Evolutionary conservation across 139 green algal genomes (phyloP), one percentile per base, ranked within the genome.

Genomic region (Chlorella sp.): DNA sequence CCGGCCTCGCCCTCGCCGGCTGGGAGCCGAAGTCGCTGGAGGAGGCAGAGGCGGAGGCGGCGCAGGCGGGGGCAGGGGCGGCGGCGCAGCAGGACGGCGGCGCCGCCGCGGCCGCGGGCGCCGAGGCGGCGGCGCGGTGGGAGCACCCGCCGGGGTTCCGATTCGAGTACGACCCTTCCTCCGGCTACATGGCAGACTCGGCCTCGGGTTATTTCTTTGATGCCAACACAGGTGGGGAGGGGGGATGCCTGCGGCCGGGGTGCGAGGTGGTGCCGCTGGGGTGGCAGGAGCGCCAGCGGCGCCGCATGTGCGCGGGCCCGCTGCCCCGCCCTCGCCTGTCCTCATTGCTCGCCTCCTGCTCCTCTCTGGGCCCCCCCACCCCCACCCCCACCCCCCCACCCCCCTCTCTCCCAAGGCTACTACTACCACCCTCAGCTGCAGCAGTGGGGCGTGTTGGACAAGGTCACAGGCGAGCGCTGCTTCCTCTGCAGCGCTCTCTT

Each of bases 191-290:
- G 40, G 80, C 81, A 62, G 80, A 91, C 41, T 27, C 74, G 7
- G 69, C 43, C 2, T 84, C 84, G 15, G 88, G 88, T 7, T 86
- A 84, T 58, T 87, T 83, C 58, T 94, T 91, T 55, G 88, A 94
- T 71, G 76, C 85, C 17, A 89, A 90, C 61, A 63, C 56, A 63
- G 56, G n/a, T n/a, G n/a, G n/a, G n/a, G n/a, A n/a, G n/a, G n/a
- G n/a, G n/a, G n/a, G n/a, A n/a, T n/a, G n/a, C n/a, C n/a, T n/a
- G n/a, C n/a, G n/a, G n/a, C n/a, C n/a, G n/a, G n/a, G n/a, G n/a
- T n/a, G n/a, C n/a, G n/a, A n/a, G n/a, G n/a, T n/a, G n/a, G n/a
- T n/a, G n/a, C n/a, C n/a, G n/a, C n/a, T n/a, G n/a, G n/a, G n/a
- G n/a, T n/a, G n/a, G n/a, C n/a, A n/a, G n/a, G n/a, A n/a, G n/a